phyloP scores from a whole-genome alignment of 768 basidiomycete species.

The Dioszegia hungarica region DNA sequence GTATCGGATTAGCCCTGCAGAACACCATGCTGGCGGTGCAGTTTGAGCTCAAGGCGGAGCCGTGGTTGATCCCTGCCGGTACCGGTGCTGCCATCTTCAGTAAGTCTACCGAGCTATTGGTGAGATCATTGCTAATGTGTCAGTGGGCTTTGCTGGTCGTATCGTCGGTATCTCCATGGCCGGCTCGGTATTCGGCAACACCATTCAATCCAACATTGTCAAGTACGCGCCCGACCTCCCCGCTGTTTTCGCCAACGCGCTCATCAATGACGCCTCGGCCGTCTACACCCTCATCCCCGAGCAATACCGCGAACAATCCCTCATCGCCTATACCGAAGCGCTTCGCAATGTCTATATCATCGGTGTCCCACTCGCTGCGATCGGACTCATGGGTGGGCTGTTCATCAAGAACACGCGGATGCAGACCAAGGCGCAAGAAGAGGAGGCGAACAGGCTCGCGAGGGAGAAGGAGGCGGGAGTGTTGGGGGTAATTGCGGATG shows the following conservation, averaged over 20 bases:
- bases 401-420: slow-evolving; percentile 47
- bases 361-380: slow-evolving; percentile 42
- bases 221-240: slow-evolving; percentile 34
- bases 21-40: slow-evolving; percentile 51
- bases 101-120: too few species aligned
- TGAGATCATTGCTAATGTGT: background rate
- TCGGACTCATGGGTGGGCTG: slow-evolving; percentile 37
- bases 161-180: slow-evolving; percentile 47
- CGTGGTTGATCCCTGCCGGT: slow-evolving; percentile 47
- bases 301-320: background rate
- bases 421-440: slow-evolving; percentile 43
- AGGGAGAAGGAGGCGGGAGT: slow-evolving; percentile 20
- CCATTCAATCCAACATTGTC: slow-evolving; percentile 41
- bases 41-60: slow-evolving; percentile 29
- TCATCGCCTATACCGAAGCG: slow-evolving; percentile 32
- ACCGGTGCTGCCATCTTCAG: slow-evolving; percentile 49
- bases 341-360: slow-evolving; percentile 47
- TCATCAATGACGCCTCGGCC: slow-evolving; percentile 39
- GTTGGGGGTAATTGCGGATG: background rate
- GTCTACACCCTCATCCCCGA: slow-evolving; percentile 44
- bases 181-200: slow-evolving; percentile 48
- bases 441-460: slow-evolving; percentile 17
- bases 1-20: slow-evolving; percentile 49
- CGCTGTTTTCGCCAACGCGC: slow-evolving; percentile 14
- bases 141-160: slow-evolving; percentile 45